Evolutionary conservation across 2,329 filamentous ascomycete species (phyloP).

Genomic region (Penicillium sp.): DNA sequence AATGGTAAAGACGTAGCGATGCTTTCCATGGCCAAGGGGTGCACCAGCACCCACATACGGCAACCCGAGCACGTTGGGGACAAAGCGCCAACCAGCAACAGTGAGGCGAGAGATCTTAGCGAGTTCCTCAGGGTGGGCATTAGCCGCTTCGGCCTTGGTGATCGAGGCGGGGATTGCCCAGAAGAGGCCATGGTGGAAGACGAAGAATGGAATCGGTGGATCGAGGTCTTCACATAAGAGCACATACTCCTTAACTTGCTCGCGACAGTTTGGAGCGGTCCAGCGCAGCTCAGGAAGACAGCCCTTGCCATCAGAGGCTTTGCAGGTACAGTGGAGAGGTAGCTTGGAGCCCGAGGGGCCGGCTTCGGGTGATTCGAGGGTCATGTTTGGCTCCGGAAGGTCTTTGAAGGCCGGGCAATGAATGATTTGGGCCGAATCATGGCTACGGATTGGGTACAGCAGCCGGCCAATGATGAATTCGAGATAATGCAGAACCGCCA

Average conservation of each 20-base stretch:
- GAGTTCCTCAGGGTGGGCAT: constrained; percentile 13
- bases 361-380: constrained; percentile 20
- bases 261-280: constrained; percentile 14
- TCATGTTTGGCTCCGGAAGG: constrained; percentile 22
- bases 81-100: constrained; percentile 26
- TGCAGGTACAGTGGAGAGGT: constrained; percentile 20
- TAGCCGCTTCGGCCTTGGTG: constrained; percentile 12
- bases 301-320: constrained; percentile 20
- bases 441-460: constrained; percentile 23
- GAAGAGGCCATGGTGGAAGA: constrained; percentile 29
- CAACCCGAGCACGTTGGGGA: constrained; percentile 22
- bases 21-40: constrained; percentile 29
- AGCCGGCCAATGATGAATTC: constrained; percentile 19
- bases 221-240: constrained; percentile 33
- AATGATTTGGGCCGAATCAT: constrained; percentile 25
- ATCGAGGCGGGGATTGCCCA: constrained; percentile 28
- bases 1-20: constrained; percentile 34
- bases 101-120: constrained; percentile 16
- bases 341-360: constrained; percentile 23
- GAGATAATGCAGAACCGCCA: constrained; percentile 12
- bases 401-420: constrained; percentile 21
- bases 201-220: constrained; percentile 23
- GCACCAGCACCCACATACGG: constrained; percentile 28
- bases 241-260: constrained; percentile 24
- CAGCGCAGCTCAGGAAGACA: constrained; percentile 24